These are phyloP conservation scores for Aspergillus candidus DNA, from an alignment of 2,329 filamentous ascomycete species.

Conservation along the genomic window DNA sequence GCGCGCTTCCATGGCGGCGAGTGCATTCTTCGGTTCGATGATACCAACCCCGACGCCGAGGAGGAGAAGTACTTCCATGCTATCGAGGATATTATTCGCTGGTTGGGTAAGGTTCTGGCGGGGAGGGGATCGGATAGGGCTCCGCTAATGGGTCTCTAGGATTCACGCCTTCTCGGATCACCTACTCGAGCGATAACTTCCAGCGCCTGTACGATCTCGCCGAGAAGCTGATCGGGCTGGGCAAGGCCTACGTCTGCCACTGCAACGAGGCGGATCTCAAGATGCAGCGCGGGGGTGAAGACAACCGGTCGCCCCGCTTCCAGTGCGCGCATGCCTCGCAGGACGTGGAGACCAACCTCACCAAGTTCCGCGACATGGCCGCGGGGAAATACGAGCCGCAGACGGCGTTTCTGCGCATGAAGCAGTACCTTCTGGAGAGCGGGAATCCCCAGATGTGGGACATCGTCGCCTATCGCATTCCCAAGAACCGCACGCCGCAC, in stretches of 20 bases:
- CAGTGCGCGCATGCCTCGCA: constrained; percentile 51
- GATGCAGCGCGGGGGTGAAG: constrained; percentile 71
- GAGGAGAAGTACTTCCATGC: constrained; percentile 82
- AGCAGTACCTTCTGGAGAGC: constrained; percentile 66
- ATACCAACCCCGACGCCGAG: constrained; percentile 91
- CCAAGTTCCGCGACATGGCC: constrained; percentile 82
- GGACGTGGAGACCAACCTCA: constrained; percentile 20
- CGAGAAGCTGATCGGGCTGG: constrained; percentile 70
- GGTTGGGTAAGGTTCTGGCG: constrained; percentile 50
- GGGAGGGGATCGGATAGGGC: not conserved
- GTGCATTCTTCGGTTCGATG: constrained; percentile 76
- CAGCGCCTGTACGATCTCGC: constrained; percentile 80
- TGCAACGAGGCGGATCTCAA: constrained; percentile 77
- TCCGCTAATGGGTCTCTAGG: constrained; percentile 34
- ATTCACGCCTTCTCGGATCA: constrained; percentile 72
- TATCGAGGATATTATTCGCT: constrained; percentile 81
- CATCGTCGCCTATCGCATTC: constrained; percentile 80
- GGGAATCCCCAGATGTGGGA: constrained; percentile 97
- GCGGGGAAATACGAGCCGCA: constrained; percentile 84
- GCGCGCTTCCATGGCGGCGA: constrained; percentile 74
- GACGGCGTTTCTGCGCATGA: constrained; percentile 86
- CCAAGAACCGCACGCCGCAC: constrained; percentile 44
- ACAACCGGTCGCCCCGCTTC: constrained; percentile 51
- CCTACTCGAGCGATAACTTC: constrained; percentile 87
- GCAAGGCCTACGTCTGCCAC: constrained; percentile 74